These are phyloP conservation scores for Corymbia calophylla DNA, from an alignment of 441 rosid species.

Conservation along the genomic window DNA sequence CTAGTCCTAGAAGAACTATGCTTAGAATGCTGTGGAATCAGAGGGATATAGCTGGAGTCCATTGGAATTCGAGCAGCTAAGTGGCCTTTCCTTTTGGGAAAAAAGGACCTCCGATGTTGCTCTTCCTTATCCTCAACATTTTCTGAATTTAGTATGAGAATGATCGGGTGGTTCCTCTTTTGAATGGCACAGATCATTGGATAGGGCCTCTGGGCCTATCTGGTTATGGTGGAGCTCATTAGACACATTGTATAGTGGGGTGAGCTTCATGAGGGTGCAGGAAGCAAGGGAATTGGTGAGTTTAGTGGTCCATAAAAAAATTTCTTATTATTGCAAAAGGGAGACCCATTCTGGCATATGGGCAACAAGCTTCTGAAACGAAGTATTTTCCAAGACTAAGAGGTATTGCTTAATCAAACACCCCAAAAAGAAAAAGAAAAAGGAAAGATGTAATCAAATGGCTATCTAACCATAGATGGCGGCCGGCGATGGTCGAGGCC, in stretches of 20 bases:
- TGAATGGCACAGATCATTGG: not conserved
- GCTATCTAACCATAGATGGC: not conserved
- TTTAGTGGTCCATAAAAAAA: not conserved
- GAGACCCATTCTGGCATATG: not conserved
- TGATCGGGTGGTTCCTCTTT: not conserved
- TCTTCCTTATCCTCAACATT: not conserved
- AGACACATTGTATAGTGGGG: not conserved
- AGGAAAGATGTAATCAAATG: not conserved
- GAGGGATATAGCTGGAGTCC: not conserved
- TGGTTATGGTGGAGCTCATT: not conserved
- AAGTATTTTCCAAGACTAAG: not conserved
- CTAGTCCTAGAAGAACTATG: not conserved
- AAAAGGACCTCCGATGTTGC: not conserved
- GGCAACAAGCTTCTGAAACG: not conserved
- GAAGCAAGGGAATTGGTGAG: not conserved
- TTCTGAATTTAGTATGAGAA: not conserved
- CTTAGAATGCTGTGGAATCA: not conserved
- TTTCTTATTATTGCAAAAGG: not conserved
- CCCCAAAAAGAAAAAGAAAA: not conserved
- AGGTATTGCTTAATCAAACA: not conserved
- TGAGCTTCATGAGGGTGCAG: not conserved
- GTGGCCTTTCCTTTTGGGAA: not conserved
- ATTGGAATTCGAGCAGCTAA: not conserved
- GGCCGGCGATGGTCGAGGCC: not conserved
- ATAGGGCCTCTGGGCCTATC: not conserved